Evolutionary conservation across 1,284 basidiomycete genomes (phyloP), one percentile per base, ranked within the genome.

Genomic region (Mixia osmundae): DNA sequence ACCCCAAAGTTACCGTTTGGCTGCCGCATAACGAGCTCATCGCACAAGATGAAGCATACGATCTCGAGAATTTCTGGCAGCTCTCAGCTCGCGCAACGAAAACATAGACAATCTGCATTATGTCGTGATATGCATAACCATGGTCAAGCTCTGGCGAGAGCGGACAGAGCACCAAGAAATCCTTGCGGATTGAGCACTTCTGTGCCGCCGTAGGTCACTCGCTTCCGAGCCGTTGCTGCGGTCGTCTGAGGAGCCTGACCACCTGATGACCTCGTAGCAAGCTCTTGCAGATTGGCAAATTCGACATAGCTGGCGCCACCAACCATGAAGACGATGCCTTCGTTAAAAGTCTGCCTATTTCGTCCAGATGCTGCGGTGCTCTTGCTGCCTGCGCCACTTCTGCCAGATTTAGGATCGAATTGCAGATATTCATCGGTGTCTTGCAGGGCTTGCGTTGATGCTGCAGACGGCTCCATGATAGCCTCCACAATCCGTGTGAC

Each of bases 241-340:
- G 49, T 28, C 18, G 38, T 40, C 7, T 43, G 42, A 14, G 27
- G 35, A 12, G 24, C 23, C 26, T 33, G 22, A 25, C 24, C 36
- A 21, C 25, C 34, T 16, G 24, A 35, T 18, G 35, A 39, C 24
- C 36, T 11, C 14, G 36, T 31, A 11, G 76, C 78, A 77, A 82
- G 89, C 55, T 94, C 87, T 53, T 76, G 71, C 46, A 99, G 58
- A 55, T 97, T 97, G 5, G 83, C 80, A 50, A 89, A 94, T 58
- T 99, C 91, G 36, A 97, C 83, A 52, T 97, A 91, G 15, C 83
- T 76, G 2, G 85, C 91, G 3, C 91, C 91, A 4, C 91, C 91
- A 1, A 97, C 87, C 11, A 97, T 65, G 50, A 99, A 99, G 2
- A 97, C 77, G 47, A 85, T 70, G 12, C 76, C 74, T 46, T 97